A percentile compares a stretch with the other conserved stretches of the same genome.
These are phyloP conservation scores for Pythium monospermum DNA, from an alignment of 352 stramenopile species.

Conservation along the genomic window DNA sequence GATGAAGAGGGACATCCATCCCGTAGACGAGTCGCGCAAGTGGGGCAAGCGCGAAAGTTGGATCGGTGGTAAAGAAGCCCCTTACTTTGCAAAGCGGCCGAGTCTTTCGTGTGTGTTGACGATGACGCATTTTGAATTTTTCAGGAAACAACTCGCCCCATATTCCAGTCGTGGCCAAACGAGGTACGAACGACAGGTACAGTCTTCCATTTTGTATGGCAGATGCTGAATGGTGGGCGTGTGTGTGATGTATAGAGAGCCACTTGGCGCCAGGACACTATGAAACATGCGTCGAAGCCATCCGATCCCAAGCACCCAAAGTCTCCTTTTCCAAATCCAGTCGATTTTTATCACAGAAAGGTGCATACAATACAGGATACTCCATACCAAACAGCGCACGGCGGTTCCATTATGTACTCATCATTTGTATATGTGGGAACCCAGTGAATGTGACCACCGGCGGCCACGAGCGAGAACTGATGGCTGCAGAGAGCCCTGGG, in stretches of 20 bases:
- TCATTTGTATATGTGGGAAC: too few species aligned
- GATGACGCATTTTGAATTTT: neutral
- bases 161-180: constrained; percentile 18
- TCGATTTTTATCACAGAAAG: constrained; percentile 80
- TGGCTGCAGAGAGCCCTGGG: constrained; percentile 67
- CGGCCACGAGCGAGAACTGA: constrained; percentile 68
- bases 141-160: constrained; percentile 18
- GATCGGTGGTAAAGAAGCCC: constrained; percentile 78
- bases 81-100: too few species aligned
- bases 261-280: constrained; percentile 63
- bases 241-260: constrained; percentile 31
- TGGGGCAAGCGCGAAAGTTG: constrained; percentile 81
- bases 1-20: constrained; percentile 67
- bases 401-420: too few species aligned
- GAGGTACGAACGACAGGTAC: constrained; percentile 1
- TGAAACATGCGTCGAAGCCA: constrained; percentile 56
- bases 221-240: neutral
- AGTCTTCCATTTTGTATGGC: neutral
- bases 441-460: constrained; percentile 62
- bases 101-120: neutral
- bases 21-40: constrained; percentile 55
- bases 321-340: constrained; percentile 75
- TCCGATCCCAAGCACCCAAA: constrained; percentile 56
- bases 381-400: too few species aligned
- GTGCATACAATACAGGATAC: constrained; percentile 24